phyloP scores from a whole-genome alignment of 441 rosid species.

The Gossypium davidsonii region DNA sequence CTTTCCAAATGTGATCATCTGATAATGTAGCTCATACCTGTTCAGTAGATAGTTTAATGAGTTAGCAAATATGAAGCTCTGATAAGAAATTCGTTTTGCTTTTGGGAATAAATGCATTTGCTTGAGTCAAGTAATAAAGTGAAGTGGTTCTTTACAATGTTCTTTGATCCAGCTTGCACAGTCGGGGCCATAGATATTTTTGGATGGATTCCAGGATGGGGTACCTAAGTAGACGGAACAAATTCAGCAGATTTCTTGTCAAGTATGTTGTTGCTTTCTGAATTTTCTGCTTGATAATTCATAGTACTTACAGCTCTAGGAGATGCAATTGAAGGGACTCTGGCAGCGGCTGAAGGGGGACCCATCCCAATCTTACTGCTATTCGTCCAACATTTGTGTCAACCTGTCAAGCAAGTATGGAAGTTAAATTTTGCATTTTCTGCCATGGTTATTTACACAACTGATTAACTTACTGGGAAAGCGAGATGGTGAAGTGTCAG shows the following conservation, averaged over 20 bases:
- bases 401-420: conserved; percentile 35
- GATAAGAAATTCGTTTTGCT: conserved; percentile 9
- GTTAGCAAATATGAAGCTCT: conserved; percentile 13
- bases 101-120: background rate
- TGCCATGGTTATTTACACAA: background rate
- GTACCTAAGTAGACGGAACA: conserved; percentile 33
- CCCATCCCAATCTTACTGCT: conserved; percentile 74
- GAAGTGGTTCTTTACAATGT: conserved; percentile 39
- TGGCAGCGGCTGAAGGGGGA: conserved; percentile 67
- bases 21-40: conserved; percentile 77
- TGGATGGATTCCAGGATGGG: conserved; percentile 62
- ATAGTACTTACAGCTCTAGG: conserved; percentile 48
- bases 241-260: conserved; percentile 10
- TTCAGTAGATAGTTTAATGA: conserved; percentile 11
- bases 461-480: conserved; percentile 48
- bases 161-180: conserved; percentile 65
- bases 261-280: conserved; percentile 7
- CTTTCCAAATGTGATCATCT: conserved; percentile 80
- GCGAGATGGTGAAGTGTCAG: conserved; percentile 71
- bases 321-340: conserved; percentile 75
- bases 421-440: conserved; percentile 17
- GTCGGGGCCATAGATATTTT: conserved; percentile 62
- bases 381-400: conserved; percentile 77
- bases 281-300: conserved; percentile 6
- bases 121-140: conserved; percentile 13